Conservation (phyloP, 2,329 filamentous ascomycete genomes). For the Fusarium lyarnte region DNA sequence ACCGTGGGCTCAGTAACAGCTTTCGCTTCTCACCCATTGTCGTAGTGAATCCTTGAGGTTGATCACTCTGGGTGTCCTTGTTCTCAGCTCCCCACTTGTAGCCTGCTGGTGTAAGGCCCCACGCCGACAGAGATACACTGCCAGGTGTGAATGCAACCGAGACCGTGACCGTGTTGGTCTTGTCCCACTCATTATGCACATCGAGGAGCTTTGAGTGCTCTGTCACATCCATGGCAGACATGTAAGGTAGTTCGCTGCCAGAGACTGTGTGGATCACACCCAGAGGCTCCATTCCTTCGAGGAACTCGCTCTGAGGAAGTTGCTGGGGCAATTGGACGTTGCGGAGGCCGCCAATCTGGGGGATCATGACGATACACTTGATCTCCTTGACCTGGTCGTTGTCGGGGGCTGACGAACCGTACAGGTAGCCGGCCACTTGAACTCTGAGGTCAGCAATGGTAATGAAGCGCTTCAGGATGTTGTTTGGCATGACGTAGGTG, state of each 20-base stretch:
- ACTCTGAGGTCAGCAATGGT: slow-evolving; percentile 95
- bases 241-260: slow-evolving; percentile 94
- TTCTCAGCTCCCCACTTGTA: slow-evolving; percentile 99
- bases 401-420: slow-evolving; percentile 90
- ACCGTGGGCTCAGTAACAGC: slow-evolving; percentile 89
- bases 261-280: slow-evolving; percentile 96
- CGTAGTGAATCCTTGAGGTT: slow-evolving; percentile 92
- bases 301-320: slow-evolving; percentile 90
- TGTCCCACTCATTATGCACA: slow-evolving; percentile 72
- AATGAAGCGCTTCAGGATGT: slow-evolving; percentile 97
- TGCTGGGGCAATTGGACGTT: slow-evolving; percentile 91
- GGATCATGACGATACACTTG: slow-evolving; percentile 95
- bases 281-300: slow-evolving; percentile 86
- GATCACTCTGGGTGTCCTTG: slow-evolving; percentile 90
- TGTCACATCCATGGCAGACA: slow-evolving; percentile 94
- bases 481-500: slow-evolving; percentile 99
- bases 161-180: slow-evolving; percentile 90
- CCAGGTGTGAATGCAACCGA: slow-evolving; percentile 97
- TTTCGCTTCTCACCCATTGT: slow-evolving; percentile 96
- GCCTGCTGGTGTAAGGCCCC: slow-evolving; percentile 89
- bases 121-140: slow-evolving; percentile 92
- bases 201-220: slow-evolving; percentile 92
- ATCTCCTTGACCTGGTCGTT: slow-evolving; percentile 98
- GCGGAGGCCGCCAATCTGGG: slow-evolving; percentile 92
- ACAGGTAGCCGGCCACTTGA: slow-evolving; percentile 95